Conservation (phyloP, 1,139 yeast species). For the Saccharomycopsis hybrid region DNA sequence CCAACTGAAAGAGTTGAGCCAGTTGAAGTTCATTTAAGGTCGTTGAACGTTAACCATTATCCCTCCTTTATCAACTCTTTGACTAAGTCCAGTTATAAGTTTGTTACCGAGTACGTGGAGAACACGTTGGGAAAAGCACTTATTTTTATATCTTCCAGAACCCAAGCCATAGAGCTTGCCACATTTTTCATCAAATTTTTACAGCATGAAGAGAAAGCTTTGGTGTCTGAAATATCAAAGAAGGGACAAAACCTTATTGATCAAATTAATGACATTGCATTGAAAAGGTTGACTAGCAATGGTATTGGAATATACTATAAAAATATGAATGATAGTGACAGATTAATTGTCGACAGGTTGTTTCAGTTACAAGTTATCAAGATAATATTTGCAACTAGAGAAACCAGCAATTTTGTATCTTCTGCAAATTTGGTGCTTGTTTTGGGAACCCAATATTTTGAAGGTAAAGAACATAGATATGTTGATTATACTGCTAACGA, state of each 20-base stretch:
- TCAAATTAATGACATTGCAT: conserved; percentile 41
- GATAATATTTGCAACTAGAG: conserved; percentile 53
- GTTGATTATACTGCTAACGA: conserved; percentile 64
- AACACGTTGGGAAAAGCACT: conserved; percentile 32
- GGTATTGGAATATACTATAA: conserved; percentile 68
- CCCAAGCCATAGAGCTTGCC: conserved; percentile 48
- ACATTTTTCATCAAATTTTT: conserved; percentile 37
- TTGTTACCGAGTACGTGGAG: conserved; percentile 23
- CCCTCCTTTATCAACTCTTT: conserved; percentile 47
- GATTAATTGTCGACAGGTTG: conserved; percentile 46
- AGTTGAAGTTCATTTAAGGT: conserved; percentile 53
- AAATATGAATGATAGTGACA: conserved; percentile 55
- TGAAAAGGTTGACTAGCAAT: conserved; percentile 39
- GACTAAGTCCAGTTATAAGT: conserved; percentile 42
- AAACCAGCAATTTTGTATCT: conserved; percentile 47
- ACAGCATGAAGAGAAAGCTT: conserved; percentile 30
- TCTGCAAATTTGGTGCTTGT: conserved; percentile 50
- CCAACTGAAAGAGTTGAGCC: conserved; percentile 54
- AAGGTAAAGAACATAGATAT: conserved; percentile 66
- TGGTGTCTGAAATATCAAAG: conserved; percentile 25
- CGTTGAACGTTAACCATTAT: conserved; percentile 40
- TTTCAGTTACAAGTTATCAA: conserved; percentile 44
- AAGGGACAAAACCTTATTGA: conserved; percentile 30
- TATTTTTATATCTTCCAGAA: conserved; percentile 53
- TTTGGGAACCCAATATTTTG: conserved; percentile 66